Evolutionary conservation across 2,329 filamentous ascomycete genomes (phyloP).

Genomic region (Magnaporthales sp.): DNA sequence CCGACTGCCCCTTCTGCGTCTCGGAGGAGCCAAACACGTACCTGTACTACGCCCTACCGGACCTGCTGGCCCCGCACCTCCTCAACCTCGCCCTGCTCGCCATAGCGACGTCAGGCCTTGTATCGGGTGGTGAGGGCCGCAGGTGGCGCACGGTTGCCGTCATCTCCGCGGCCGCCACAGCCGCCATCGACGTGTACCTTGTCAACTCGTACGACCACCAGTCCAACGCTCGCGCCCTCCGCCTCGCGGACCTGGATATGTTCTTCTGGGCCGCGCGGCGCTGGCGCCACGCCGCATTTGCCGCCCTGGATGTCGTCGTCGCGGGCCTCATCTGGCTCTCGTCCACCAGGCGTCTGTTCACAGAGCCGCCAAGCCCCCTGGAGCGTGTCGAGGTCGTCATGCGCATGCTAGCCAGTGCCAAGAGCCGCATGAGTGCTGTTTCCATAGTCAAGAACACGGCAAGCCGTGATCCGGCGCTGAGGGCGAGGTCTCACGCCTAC

Average conservation of each 20-base stretch:
- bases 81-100: constrained; percentile 66
- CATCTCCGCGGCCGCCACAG: constrained; percentile 49
- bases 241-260: constrained; percentile 55
- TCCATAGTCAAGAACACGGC: constrained; percentile 75
- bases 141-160: constrained; percentile 64
- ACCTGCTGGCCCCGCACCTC: constrained; percentile 68
- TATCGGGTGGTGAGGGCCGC: constrained; percentile 43
- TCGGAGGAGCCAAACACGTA: constrained; percentile 62
- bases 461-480: constrained; percentile 62
- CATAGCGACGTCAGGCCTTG: constrained; percentile 56
- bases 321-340: constrained; percentile 65
- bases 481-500: constrained; percentile 59
- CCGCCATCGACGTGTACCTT: constrained; percentile 56
- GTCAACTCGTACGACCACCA: constrained; percentile 57
- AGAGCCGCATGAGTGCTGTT: constrained; percentile 61
- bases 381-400: constrained; percentile 57
- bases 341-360: constrained; percentile 71
- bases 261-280: constrained; percentile 63
- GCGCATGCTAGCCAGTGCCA: constrained; percentile 46
- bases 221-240: constrained; percentile 52
- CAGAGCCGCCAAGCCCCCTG: constrained; percentile 48
- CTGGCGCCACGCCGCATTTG: constrained; percentile 55
- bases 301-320: constrained; percentile 52
- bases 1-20: constrained; percentile 73
- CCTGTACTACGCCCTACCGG: constrained; percentile 71